Evolutionary conservation across 2,329 filamentous ascomycete species (phyloP).

Genomic region (Aspergillus sp.): DNA sequence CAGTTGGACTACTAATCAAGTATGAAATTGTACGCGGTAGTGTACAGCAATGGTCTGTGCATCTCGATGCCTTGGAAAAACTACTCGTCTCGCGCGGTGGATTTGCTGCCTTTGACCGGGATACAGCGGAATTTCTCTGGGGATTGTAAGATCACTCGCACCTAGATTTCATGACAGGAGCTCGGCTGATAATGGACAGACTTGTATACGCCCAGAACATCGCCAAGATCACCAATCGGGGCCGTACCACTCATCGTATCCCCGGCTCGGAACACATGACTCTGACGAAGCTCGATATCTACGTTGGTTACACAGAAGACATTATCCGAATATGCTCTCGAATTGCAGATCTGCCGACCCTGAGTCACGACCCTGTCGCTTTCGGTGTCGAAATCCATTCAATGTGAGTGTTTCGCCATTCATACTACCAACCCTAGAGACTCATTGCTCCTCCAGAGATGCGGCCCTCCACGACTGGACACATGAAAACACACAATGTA

Average conservation of each 20-base stretch:
- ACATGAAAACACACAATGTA: slow-evolving; percentile 24
- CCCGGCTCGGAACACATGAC: slow-evolving; percentile 22
- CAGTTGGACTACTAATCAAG: slow-evolving; percentile 38
- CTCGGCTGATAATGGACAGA: slow-evolving; percentile 15
- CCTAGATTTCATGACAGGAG: neutral
- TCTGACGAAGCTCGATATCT: slow-evolving; percentile 34
- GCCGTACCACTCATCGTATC: slow-evolving; percentile 18
- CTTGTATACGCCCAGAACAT: slow-evolving; percentile 35
- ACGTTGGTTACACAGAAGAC: slow-evolving; percentile 39
- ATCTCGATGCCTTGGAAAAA: slow-evolving; percentile 34
- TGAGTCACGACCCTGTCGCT: slow-evolving; percentile 20
- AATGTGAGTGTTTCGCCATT: slow-evolving; percentile 23
- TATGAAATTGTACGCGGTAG: slow-evolving; percentile 39
- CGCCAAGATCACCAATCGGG: slow-evolving; percentile 33
- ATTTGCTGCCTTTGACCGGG: slow-evolving; percentile 26
- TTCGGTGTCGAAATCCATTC: slow-evolving; percentile 25
- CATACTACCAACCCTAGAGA: neutral
- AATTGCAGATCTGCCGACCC: slow-evolving; percentile 30
- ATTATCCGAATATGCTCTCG: slow-evolving; percentile 33
- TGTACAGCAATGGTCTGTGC: slow-evolving; percentile 38
- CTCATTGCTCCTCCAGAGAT: slow-evolving; percentile 23
- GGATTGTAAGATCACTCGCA: slow-evolving; percentile 28
- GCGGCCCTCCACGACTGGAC: slow-evolving; percentile 32
- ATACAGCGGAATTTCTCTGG: slow-evolving; percentile 31
- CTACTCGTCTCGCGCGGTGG: slow-evolving; percentile 34